Percentiles rank a stretch among this genome's conserved stretches.
Conservation (phyloP, 2,329 filamentous ascomycete species). For the Monascus ruber region DNA sequence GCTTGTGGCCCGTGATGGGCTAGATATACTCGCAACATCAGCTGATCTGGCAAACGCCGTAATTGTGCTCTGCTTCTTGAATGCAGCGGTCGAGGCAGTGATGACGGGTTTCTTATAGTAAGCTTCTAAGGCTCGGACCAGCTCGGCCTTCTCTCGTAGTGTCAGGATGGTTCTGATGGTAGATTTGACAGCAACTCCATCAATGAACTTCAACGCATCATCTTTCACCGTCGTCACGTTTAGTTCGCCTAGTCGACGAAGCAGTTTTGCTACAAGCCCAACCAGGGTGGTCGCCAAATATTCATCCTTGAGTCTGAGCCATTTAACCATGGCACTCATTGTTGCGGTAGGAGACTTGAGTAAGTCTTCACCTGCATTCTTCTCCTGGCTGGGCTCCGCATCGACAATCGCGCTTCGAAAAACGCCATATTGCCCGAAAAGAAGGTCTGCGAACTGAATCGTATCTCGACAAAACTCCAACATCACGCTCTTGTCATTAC, state of each 20-base stretch:
- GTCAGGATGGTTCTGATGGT: constrained; percentile 67
- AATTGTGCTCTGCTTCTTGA: constrained; percentile 35
- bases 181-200: constrained; percentile 42
- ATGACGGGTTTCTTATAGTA: constrained; percentile 36
- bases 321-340: constrained; percentile 62
- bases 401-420: constrained; percentile 59
- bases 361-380: constrained; percentile 40
- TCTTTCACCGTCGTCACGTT: constrained; percentile 55
- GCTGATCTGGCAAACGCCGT: constrained; percentile 28
- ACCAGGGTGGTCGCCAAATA: constrained; percentile 77
- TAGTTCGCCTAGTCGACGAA: constrained; percentile 68
- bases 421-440: constrained; percentile 76
- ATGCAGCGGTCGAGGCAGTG: constrained; percentile 26
- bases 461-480: constrained; percentile 87
- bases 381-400: constrained; percentile 28
- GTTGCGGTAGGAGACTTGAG: constrained; percentile 54
- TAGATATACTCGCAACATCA: constrained; percentile 24
- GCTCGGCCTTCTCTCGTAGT: constrained; percentile 71
- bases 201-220: constrained; percentile 52
- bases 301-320: constrained; percentile 79
- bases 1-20: constrained; percentile 15
- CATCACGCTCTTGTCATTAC: constrained; percentile 65
- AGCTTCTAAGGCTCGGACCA: constrained; percentile 51
- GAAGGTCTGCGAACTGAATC: constrained; percentile 81
- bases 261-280: constrained; percentile 69